Evolutionary conservation across 768 basidiomycete genomes (phyloP).

Genomic region (Bullera alba): DNA sequence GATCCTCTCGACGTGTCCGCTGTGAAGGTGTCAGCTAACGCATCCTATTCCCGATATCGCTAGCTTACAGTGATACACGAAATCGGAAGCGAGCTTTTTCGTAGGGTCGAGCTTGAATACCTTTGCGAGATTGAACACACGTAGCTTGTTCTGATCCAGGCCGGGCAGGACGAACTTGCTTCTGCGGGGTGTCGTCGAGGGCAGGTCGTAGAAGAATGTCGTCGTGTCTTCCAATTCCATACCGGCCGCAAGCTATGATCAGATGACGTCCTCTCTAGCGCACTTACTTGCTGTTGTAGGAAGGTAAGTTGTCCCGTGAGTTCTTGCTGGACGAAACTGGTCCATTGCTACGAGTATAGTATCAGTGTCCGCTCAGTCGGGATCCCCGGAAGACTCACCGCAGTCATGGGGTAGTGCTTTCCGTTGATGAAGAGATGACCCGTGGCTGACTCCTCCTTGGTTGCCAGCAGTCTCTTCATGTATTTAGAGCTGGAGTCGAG

Average conservation of each 20-base stretch:
- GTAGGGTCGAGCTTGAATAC: constrained; percentile 47
- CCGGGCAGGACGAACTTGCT: constrained; percentile 67
- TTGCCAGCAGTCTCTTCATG: constrained; percentile 56
- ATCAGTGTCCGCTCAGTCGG: background rate
- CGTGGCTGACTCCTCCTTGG: constrained; percentile 37
- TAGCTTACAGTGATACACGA: constrained; percentile 60
- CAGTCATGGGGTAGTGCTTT: constrained; percentile 62
- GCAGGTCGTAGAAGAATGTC: constrained; percentile 85
- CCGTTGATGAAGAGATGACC: constrained; percentile 86
- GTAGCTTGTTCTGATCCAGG: constrained; percentile 50
- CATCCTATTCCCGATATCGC: constrained; percentile 1
- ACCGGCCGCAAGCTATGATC: constrained; percentile 48
- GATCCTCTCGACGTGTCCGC: constrained; percentile 16
- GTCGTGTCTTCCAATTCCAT: constrained; percentile 49
- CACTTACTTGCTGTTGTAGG: constrained; percentile 63
- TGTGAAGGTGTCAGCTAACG: background rate
- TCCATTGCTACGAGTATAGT: constrained; percentile 54
- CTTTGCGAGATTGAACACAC: constrained; percentile 56
- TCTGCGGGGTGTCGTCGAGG: constrained; percentile 62
- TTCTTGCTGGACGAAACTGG: constrained; percentile 59
- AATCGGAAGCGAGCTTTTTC: constrained; percentile 49
- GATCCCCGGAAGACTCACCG: constrained; percentile 51
- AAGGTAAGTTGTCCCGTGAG: constrained; percentile 57
- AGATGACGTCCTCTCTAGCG: constrained; percentile 26
- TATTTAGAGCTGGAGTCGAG: constrained; percentile 55